phyloP scores from a whole-genome alignment of 768 basidiomycete genomes.

The Podaxis sp. region DNA sequence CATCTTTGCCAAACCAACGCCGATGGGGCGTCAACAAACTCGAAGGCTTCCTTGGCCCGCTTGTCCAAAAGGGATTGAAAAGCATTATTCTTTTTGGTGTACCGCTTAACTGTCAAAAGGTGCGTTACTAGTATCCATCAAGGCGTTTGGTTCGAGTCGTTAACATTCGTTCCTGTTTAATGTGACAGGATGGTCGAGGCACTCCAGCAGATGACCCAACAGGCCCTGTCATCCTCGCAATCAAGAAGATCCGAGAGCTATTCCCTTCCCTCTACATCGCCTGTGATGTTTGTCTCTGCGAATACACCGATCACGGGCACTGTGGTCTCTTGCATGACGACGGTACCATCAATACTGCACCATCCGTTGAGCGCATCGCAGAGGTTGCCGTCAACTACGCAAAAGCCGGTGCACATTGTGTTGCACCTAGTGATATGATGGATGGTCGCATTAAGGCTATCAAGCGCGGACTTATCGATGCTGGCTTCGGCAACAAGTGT shows the following conservation, averaged over 20 bases:
- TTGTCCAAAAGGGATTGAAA: slow-evolving; percentile 85
- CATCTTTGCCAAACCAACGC: slow-evolving; percentile 80
- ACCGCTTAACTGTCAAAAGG: slow-evolving; percentile 78
- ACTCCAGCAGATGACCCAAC: slow-evolving; percentile 86
- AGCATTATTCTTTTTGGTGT: slow-evolving; percentile 97
- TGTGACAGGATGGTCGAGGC: slow-evolving; percentile 72
- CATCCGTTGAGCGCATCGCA: slow-evolving; percentile 86
- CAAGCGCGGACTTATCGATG: slow-evolving; percentile 81
- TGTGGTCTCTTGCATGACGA: slow-evolving; percentile 81
- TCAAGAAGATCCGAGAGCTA: slow-evolving; percentile 69
- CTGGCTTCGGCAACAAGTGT: slow-evolving; percentile 83
- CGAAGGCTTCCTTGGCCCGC: slow-evolving; percentile 81
- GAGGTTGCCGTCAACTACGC: slow-evolving; percentile 93
- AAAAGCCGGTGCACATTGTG: slow-evolving; percentile 93
- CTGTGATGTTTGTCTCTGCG: slow-evolving; percentile 97
- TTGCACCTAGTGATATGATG: slow-evolving; percentile 99
- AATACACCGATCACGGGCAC: slow-evolving; percentile 98
- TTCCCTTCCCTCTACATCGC: slow-evolving; percentile 90
- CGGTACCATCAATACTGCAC: slow-evolving; percentile 73
- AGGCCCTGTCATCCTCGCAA: slow-evolving; percentile 94
- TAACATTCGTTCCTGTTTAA: neutral
- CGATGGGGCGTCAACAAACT: slow-evolving; percentile 96
- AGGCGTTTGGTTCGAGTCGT: neutral
- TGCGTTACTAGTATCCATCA: slow-evolving; percentile 27
- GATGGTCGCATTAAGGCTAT: slow-evolving; percentile 91